Percentiles rank a stretch among this genome's conserved stretches.
Evolutionary conservation across 169 alveolate species (phyloP).

Genomic region (Perkinsus olseni): DNA sequence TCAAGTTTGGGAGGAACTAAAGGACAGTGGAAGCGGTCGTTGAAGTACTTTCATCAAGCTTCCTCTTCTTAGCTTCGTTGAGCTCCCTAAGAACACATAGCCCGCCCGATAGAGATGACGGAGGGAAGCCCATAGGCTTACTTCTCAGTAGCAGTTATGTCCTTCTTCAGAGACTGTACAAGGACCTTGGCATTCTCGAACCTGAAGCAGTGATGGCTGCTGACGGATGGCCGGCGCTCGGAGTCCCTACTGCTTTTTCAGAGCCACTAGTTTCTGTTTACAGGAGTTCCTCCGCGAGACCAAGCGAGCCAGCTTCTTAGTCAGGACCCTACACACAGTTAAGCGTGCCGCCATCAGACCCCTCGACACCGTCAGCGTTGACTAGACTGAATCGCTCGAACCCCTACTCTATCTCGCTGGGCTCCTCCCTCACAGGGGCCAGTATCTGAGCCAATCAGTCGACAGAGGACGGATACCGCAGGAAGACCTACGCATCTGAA

Average conservation of each 20-base stretch:
- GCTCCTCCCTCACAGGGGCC: not conserved
- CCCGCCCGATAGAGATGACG: not conserved
- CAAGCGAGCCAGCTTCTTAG: not conserved
- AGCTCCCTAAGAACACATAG: not conserved
- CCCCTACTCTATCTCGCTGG: not conserved
- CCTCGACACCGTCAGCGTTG: not conserved
- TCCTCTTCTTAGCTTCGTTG: not conserved
- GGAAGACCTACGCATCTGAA: not conserved
- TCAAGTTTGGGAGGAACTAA: not conserved
- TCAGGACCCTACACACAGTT: not conserved
- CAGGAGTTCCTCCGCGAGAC: not conserved
- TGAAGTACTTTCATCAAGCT: not conserved
- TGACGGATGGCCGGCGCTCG: not conserved
- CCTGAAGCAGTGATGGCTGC: not conserved
- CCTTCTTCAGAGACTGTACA: not conserved
- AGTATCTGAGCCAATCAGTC: too few relatives aligned
- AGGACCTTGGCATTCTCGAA: not conserved
- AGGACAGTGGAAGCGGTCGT: not conserved
- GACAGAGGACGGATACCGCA: not conserved
- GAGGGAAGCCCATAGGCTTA: too few relatives aligned
- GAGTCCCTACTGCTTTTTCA: not conserved
- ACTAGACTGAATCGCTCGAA: too few relatives aligned
- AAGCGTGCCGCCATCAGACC: not conserved
- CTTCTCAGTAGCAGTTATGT: not conserved
- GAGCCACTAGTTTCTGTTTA: not conserved